Evolutionary conservation across 352 stramenopile species (phyloP), one percentile per base, ranked within the genome.

Genomic region (Achlya hypogyna): DNA sequence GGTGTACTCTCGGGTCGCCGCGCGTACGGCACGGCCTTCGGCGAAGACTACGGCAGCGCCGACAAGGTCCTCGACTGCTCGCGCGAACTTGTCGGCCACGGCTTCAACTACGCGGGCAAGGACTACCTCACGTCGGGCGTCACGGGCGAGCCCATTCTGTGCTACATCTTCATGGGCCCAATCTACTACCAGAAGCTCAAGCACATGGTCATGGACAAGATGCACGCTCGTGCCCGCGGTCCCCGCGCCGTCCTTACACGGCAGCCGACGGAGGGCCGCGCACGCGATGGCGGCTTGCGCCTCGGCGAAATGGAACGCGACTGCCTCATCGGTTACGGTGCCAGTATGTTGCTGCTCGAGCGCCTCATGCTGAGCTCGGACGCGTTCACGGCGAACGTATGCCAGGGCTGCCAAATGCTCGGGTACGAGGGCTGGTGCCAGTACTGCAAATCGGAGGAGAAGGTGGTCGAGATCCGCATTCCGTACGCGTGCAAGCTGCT

Each of bases 121-220:
- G 97, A 99, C 75, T 87, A 98, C 31, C 77, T 99, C 35, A 98
- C 90, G 47, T 93, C 81, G 22, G 87, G 87, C 42, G 96, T 97
- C 35, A 98, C 92, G 63, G 98, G 98, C 43, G 95, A 99, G 69
- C 94, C 96, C 4, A 87, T 99, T 22, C 80, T 98, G 78, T 97
- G 96, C 56, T 99, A 99, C 79, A 98, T 99, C 69, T 99, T 99
- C 74, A 98, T 98, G 71, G 98, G 98, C 0, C 97, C 97, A 27
- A 96, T 99, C 22, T 99, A 99, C 76, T 99, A 99, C 75, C 98
- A 99, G 77, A 99, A 99, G 76, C 84, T 99, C 20, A 99, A 99
- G 82, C 98, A 99, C 76, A 99, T 99, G 98, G 98, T 99, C n/a
- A 96, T 99, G 83, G 98, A 99, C 81, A 99, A 99, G 82, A 99